Base-by-base conservation (phyloP, 139 green algal genomes). In the Limnomonas spitsbergensis region DNA sequence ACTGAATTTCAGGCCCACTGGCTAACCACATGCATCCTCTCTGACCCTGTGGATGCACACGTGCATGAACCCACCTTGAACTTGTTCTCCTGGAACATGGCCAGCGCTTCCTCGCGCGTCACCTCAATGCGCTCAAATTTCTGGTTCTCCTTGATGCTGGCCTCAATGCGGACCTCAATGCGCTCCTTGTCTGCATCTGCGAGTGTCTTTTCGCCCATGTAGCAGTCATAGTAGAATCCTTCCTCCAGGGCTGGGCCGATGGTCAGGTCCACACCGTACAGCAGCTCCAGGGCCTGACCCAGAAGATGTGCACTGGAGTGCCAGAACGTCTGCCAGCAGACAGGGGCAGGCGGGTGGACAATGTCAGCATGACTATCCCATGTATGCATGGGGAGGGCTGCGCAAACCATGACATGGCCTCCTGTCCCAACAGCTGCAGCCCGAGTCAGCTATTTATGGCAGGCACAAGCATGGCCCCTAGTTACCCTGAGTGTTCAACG, bases 201-300 rank as follows among this genome's bases (percentile, higher is more conserved):
- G 32, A 99, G 86, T 24, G 89, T 93, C 47, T 84, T 82, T 53
- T 95, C 91, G n/a, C 92, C 93, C 80, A 98, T 92, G 89, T 88
- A 98, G 84, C 93, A 98, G 83, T 99, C 96, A 79, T 98, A 99
- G 86, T 99, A 99, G 83, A 99, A 99, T 66, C 96, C 95, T 81
- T 97, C 94, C 81, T 98, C 94, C 53, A 98, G 89, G 1, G 90
- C 73, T 1, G 96, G 96, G 1, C 96, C 96, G 73, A 99, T 98
- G 34, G 95, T 98, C 47, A 99, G 88, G 78, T 98, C 89, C 40
- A 94, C 95, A 38, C 93, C 94, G 86, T 92, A 98, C 84, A 96
- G 88, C 40, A 95, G 86, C 91, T 99, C 96, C 74, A 99, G 88
- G 14, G 92, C 93, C 87, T 98, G 85, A 38, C 96, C 96, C 80